Conservation (phyloP, 352 stramenopile genomes). For the Phytophthora pistaciae region DNA sequence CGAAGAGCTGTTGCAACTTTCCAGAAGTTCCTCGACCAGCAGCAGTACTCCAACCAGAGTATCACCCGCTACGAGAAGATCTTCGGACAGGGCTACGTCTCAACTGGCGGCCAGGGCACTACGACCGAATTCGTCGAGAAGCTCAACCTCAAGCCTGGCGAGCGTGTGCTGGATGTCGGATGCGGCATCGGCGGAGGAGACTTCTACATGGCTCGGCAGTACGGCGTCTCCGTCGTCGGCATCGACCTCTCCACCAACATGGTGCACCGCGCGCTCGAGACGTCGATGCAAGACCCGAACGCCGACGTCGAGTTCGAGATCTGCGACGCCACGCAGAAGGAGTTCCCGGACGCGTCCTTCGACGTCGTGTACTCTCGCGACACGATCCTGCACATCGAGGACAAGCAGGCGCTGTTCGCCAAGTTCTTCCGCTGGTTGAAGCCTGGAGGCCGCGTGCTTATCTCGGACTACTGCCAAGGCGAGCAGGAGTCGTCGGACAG, state of each 20-base stretch:
- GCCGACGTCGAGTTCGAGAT: conserved; percentile 79
- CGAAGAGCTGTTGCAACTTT: conserved; percentile 61
- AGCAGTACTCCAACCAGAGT: conserved; percentile 77
- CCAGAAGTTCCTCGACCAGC: conserved; percentile 75
- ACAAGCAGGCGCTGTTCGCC: conserved; percentile 67
- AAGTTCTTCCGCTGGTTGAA: conserved; percentile 79
- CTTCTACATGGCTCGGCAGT: conserved; percentile 92
- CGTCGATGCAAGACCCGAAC: conserved; percentile 54
- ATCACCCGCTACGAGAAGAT: conserved; percentile 84
- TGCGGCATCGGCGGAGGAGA: conserved; percentile 92
- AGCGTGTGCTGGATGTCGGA: conserved; percentile 89
- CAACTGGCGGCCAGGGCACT: conserved; percentile 67
- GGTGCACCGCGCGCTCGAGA: conserved; percentile 76
- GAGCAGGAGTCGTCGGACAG: conserved; percentile 56
- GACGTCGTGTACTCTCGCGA: conserved; percentile 82
- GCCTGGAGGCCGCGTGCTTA: conserved; percentile 65
- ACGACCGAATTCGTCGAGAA: conserved; percentile 80
- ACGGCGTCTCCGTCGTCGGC: conserved; percentile 80
- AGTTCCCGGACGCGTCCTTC: conserved; percentile 70
- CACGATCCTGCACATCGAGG: conserved; percentile 79
- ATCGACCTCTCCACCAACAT: conserved; percentile 85
- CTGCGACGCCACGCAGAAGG: conserved; percentile 66
- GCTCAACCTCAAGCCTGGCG: conserved; percentile 63
- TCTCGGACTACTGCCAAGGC: conserved; percentile 79
- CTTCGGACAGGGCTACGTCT: conserved; percentile 80